Evolutionary conservation across 1,139 yeast genomes (phyloP).

Genomic region (Wickerhamiella infanticola): DNA sequence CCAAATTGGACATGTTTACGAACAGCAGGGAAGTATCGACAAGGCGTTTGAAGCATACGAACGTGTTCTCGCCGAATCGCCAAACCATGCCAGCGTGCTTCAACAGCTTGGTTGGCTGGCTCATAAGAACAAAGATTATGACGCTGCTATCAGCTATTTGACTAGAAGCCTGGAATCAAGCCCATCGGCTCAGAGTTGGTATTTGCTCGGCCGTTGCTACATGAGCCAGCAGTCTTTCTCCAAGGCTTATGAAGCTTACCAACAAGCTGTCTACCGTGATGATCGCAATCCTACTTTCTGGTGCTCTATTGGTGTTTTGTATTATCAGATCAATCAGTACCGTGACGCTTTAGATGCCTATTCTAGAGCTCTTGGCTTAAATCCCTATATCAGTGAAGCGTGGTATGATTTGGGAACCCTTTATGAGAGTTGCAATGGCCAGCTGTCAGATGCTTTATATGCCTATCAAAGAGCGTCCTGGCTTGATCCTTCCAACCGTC

Average conservation of each 20-base stretch:
- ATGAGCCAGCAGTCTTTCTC: conserved; percentile 92
- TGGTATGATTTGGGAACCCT: conserved; percentile 97
- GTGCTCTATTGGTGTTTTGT: conserved; percentile 96
- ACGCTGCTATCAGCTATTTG: conserved; percentile 64
- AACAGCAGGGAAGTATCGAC: conserved; percentile 80
- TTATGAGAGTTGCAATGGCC: conserved; percentile 94
- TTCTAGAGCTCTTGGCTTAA: conserved; percentile 86
- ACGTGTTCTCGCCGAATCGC: conserved; percentile 75
- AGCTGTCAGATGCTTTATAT: conserved; percentile 84
- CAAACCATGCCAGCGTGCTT: conserved; percentile 86
- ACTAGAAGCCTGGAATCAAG: conserved; percentile 82
- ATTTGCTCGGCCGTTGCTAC: conserved; percentile 87
- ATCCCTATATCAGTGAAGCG: conserved; percentile 91
- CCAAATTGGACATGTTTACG: conserved; percentile 91
- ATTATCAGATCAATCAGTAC: conserved; percentile 89
- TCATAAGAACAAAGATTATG: conserved; percentile 78
- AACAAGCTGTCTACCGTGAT: conserved; percentile 95
- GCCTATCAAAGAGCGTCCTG: conserved; percentile 95
- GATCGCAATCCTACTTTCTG: conserved; percentile 95
- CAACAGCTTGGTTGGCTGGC: conserved; percentile 93
- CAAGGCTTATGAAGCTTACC: conserved; percentile 95
- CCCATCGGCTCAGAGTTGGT: conserved; percentile 88
- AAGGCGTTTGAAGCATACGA: conserved; percentile 94
- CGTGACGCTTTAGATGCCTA: conserved; percentile 96
- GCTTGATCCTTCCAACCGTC: conserved; percentile 86